phyloP scores from a whole-genome alignment of 2,329 filamentous ascomycete species.

The Xylariaceae sp. region DNA sequence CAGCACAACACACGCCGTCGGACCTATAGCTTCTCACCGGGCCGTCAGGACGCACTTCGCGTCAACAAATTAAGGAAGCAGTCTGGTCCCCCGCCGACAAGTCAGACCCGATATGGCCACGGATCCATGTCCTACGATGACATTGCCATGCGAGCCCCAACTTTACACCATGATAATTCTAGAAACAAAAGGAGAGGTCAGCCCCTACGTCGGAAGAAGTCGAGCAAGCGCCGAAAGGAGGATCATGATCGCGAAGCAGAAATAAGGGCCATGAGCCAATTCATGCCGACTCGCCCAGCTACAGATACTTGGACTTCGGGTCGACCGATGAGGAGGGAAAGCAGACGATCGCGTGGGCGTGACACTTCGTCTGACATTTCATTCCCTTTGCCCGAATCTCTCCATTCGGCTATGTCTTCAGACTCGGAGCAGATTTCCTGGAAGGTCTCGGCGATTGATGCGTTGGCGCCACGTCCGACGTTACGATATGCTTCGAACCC shows the following conservation, averaged over 20 bases:
- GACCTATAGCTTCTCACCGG: constrained; percentile 61
- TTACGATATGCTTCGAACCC: constrained; percentile 70
- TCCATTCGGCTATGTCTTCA: constrained; percentile 74
- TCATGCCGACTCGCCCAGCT: constrained; percentile 62
- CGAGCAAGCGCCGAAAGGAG: constrained; percentile 73
- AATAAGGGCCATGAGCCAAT: constrained; percentile 78
- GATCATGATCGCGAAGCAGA: constrained; percentile 81
- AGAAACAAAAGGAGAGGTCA: constrained; percentile 59
- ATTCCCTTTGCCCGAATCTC: constrained; percentile 68
- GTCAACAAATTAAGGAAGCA: constrained; percentile 35
- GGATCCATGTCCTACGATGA: constrained; percentile 19
- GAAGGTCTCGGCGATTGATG: constrained; percentile 74
- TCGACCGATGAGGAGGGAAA: constrained; percentile 60
- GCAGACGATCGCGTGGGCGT: constrained; percentile 61
- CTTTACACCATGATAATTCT: constrained; percentile 51
- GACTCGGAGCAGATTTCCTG: constrained; percentile 73
- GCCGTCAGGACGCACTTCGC: constrained; percentile 53
- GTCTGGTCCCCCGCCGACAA: constrained; percentile 24
- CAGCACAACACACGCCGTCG: constrained; percentile 49
- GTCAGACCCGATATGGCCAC: constrained; percentile 14
- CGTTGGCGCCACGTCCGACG: constrained; percentile 82
- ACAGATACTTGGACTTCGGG: constrained; percentile 59
- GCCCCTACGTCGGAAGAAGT: constrained; percentile 64
- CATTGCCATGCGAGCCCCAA: constrained; percentile 41
- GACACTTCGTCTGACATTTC: constrained; percentile 70